Conservation (phyloP, 108 stramenopile species). For the Nitzschia putrida region DNA sequence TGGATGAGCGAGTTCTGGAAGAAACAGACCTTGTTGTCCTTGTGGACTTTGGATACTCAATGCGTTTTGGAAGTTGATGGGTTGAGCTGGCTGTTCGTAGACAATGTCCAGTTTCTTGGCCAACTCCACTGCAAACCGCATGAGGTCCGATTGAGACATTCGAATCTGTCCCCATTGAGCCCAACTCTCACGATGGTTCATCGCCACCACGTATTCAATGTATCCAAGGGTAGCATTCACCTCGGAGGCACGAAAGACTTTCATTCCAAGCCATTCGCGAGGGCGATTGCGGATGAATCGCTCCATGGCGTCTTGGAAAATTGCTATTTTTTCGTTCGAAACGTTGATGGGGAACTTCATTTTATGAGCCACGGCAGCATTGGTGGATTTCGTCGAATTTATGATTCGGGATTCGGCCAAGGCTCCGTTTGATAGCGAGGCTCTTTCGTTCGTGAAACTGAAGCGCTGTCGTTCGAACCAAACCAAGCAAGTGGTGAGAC, state of each 20-base stretch:
- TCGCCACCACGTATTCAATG: conserved; percentile 58
- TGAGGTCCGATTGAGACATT: no score
- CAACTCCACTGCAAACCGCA: conserved; percentile 33
- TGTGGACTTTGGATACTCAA: no score
- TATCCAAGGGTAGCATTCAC: conserved; percentile 71
- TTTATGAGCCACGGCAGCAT: conserved; percentile 42
- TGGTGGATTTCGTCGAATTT: conserved; percentile 70
- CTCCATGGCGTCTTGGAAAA: conserved; percentile 55
- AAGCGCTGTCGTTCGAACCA: conserved; percentile 1
- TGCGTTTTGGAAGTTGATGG: not conserved
- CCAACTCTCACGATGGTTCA: conserved; percentile 50
- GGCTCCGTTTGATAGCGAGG: conserved; percentile 66
- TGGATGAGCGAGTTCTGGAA: no score
- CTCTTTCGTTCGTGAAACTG: conserved; percentile 59
- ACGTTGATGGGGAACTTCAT: conserved; percentile 68
- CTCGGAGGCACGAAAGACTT: conserved; percentile 52
- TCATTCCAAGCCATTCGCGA: conserved; percentile 57
- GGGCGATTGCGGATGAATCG: conserved; percentile 58
- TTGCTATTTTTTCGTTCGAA: conserved; percentile 39
- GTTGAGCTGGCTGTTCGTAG: conserved; percentile 31
- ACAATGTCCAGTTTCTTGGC: conserved; percentile 64
- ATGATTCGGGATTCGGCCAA: conserved; percentile 65
- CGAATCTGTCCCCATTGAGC: no score
- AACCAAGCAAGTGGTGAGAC: conserved; percentile 42
- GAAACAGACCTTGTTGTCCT: no score